Base-by-base conservation (phyloP, 2,329 filamentous ascomycete genomes). In the Penicillium sp. region DNA sequence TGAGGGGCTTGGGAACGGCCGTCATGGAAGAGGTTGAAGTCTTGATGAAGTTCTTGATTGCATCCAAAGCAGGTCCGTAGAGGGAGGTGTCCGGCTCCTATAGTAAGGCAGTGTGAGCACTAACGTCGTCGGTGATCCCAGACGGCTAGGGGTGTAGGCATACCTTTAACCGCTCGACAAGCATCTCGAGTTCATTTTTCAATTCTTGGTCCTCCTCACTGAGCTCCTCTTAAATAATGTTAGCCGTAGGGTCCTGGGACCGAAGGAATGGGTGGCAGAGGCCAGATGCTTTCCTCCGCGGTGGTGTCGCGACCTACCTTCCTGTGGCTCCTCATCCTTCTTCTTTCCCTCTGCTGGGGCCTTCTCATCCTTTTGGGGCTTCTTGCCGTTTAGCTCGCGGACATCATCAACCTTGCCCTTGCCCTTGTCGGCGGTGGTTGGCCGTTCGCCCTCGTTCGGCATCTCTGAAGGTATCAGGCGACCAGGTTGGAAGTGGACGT, bases 11-110 rank as follows among this genome's bases (percentile, higher is more conserved):
- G 25, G 96, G 95, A 61, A 99, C 95, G 59, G 95, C 95, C 49
- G 95, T 99, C 95, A 99, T 99, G 46, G 96, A 99, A 58, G 93
- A 98, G 65, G 95, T 99, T 59, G 95, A 96, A 55, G 95, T 99
- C 83, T 97, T 98, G 83, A 99, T 99, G 73, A 92, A 96, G 71
- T 88, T 92, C 82, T 97, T 98, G 87, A 99, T 97, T 66, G 92
- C 90, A 77, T 98, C 93, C 66, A 99, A 83, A 54, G 95, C 90
- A 58, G 93, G 86, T 76, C 93, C 93, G 82, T 98, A 97, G 67
- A 98, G 89, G 58, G 87, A 88, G 65, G 85, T 83, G 78, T 98
- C 90, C 65, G 89, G 84, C 81, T 98, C 95, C 91, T 96, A 70
- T 51, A 53, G 49, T 45, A 33, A 54, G 31, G 25, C 54, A 48